phyloP scores from a whole-genome alignment of 176 grass and related monocot genomes.

The Oryza australiensis region DNA sequence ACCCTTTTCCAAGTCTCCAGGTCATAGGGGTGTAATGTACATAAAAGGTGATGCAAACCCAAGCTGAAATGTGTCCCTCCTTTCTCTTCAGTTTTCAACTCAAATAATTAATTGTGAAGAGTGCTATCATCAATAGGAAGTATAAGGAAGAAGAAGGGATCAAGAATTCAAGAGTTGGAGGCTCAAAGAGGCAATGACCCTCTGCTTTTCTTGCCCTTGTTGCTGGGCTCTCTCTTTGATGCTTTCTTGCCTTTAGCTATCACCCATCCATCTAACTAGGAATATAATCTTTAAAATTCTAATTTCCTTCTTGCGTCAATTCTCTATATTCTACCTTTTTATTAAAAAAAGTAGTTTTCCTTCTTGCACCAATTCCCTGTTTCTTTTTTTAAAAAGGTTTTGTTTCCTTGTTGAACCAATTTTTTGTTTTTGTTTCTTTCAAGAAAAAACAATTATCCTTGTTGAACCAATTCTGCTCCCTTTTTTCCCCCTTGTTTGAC shows the following conservation, averaged over 20 bases:
- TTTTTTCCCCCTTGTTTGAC: background rate
- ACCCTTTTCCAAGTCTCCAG: background rate
- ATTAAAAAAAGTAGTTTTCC: background rate
- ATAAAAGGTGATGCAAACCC: background rate
- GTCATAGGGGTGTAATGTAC: background rate
- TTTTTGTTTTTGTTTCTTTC: background rate
- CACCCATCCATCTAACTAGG: slow-evolving; percentile 36
- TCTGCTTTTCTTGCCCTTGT: slow-evolving; percentile 30
- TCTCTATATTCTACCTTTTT: background rate
- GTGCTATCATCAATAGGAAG: background rate
- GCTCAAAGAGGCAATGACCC: slow-evolving; percentile 17
- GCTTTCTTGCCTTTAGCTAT: slow-evolving; percentile 24
- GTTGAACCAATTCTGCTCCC: background rate
- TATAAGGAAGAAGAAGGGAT: background rate
- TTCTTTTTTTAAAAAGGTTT: background rate
- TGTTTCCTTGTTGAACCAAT: background rate
- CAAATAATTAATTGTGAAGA: background rate
- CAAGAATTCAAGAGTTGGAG: background rate
- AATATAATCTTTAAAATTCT: slow-evolving; percentile 18
- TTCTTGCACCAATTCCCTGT: background rate
- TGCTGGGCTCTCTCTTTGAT: slow-evolving; percentile 37
- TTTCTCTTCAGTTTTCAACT: background rate
- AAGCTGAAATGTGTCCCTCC: background rate
- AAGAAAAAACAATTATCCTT: background rate
- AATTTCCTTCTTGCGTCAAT: background rate